Evolutionary conservation across 352 stramenopile genomes (phyloP), one percentile per base, ranked within the genome.

Genomic region (Globisporangium heterothallicum): DNA sequence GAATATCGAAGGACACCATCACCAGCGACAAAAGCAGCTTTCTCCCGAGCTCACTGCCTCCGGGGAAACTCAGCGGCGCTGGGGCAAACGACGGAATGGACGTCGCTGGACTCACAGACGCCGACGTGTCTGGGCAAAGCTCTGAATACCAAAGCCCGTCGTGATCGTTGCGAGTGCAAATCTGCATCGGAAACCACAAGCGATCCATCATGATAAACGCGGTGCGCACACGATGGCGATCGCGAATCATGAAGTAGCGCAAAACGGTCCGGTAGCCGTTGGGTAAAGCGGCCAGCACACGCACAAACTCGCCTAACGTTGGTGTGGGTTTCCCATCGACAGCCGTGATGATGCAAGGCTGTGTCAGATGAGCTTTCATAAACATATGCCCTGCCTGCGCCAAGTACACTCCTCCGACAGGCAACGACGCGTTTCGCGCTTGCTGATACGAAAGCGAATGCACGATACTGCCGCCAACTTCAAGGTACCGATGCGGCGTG

Each of bases 1-100:
- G 88, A 43, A 96, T 89, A 50, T 96, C 84, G 61, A 96, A 96
- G n/a, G 78, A 78, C 2, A 96, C 86, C 85, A 95, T 95, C 12
- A 97, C 88, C 2, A 97, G 72, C 16, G 83, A 92, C 18, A 74
- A 45, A 38, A 94, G 52, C 10, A 88, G 67, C 35, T 88, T 86
- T 46, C 89, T 91, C 10, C 80, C 77, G 1, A 87, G 45, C 7
- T 61, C 66, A 42, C 74, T 86, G 4, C 77, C 74, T 16, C 80
- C 80, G 14, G 83, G 79, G 41, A 91, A 89, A 29, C 72, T 88
- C 21, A 91, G 52, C 1, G 78, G 79, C 2, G 76, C 68, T 0
- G 78, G 78, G 0, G 74, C 61, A 58, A 80, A 82, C 6, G 66
- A 72, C 16, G 82, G 82, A 19, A 82, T 70, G 8, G 61, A 58